Conservation (phyloP, 129 eudicot genomes). For the Ambrosia artemisiifolia region DNA sequence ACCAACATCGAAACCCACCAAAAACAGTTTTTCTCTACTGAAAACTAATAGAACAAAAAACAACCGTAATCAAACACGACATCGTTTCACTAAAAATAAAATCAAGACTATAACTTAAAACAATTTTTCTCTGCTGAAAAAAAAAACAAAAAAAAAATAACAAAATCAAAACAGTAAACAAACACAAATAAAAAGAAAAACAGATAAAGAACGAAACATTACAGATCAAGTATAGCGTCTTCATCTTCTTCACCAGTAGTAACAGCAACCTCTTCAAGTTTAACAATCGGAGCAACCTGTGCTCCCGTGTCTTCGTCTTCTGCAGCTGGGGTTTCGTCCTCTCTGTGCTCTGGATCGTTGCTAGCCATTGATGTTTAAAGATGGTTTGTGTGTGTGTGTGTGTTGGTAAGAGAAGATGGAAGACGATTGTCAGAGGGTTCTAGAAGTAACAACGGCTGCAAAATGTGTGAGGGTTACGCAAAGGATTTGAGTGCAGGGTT, state of each 20-base stretch:
- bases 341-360: constrained; percentile 50
- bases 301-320: constrained; percentile 78
- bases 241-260: constrained; percentile 70
- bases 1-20: too few relatives aligned
- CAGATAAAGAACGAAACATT: not conserved
- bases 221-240: constrained; percentile 60
- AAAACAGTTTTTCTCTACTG: too few relatives aligned
- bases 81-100: too few relatives aligned
- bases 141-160: too few relatives aligned
- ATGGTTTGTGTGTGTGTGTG: not conserved
- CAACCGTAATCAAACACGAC: too few relatives aligned
- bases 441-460: too few relatives aligned
- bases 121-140: not conserved
- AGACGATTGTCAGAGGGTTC: too few relatives aligned
- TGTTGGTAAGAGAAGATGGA: too few relatives aligned
- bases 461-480: too few relatives aligned
- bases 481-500: too few relatives aligned
- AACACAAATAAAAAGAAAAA: not conserved
- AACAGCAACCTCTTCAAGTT: constrained; percentile 58
- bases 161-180: not conserved
- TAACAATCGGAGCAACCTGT: constrained; percentile 55
- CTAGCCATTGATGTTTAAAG: constrained; percentile 38
- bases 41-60: too few relatives aligned
- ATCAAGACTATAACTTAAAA: too few relatives aligned
- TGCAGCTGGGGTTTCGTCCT: constrained; percentile 32